Conservation (phyloP, 306 rosid species). For the Rubus parviflorus region DNA sequence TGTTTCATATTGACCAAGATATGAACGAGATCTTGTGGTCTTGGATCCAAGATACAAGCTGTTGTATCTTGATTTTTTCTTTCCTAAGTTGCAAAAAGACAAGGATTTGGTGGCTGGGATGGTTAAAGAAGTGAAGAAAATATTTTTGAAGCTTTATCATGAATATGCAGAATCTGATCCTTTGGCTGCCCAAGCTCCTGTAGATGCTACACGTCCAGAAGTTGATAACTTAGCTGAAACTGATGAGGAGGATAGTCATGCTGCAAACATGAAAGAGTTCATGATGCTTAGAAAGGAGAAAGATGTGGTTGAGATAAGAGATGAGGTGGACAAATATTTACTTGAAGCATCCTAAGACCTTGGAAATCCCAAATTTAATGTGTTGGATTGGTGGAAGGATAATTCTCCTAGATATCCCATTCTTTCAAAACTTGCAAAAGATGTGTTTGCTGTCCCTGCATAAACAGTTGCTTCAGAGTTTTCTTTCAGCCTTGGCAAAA, state of each 20-base stretch:
- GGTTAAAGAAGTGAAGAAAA: neutral
- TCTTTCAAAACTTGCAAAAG: neutral
- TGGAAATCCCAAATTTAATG: neutral
- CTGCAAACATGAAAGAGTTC: no score
- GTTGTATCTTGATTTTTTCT: neutral
- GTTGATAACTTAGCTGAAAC: no score
- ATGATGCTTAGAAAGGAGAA: neutral
- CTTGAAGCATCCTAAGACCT: no score
- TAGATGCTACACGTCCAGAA: no score
- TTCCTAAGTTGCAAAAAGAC: neutral
- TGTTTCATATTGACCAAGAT: no score
- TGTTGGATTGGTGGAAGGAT: neutral
- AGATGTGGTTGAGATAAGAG: neutral
- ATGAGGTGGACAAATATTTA: no score
- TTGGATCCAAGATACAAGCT: constrained; percentile 3
- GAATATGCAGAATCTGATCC: no score
- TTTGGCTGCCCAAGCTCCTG: no score
- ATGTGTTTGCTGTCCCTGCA: neutral
- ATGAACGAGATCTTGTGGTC: neutral
- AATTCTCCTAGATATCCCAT: neutral
- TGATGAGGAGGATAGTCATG: no score
- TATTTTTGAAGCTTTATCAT: no score
- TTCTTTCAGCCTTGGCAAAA: neutral
- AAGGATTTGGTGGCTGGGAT: neutral
- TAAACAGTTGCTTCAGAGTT: neutral